A percentile compares a stretch with the other conserved stretches of the same genome.
Conservation (phyloP, 2,329 filamentous ascomycete species). For the Neofusicoccum sp. region DNA sequence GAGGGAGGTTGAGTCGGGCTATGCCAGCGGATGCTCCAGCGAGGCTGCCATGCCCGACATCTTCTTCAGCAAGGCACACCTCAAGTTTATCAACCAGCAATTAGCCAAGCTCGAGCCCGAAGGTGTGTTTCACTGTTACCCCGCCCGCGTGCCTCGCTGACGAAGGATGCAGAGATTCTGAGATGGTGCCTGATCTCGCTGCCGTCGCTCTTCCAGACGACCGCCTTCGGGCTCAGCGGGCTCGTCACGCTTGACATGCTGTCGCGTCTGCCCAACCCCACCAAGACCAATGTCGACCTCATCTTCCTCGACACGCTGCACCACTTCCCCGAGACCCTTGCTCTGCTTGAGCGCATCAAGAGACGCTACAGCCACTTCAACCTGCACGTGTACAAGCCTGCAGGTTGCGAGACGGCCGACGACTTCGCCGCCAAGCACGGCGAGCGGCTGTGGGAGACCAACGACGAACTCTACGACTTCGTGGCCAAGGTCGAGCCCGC, state of each 20-base stretch:
- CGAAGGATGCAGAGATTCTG: conserved; percentile 67
- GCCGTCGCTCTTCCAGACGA: conserved; percentile 72
- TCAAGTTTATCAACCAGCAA: conserved; percentile 88
- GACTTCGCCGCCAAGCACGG: conserved; percentile 86
- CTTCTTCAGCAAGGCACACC: conserved; percentile 82
- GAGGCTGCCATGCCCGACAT: conserved; percentile 70
- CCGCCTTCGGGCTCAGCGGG: conserved; percentile 55
- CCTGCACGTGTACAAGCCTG: conserved; percentile 88
- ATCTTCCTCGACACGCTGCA: conserved; percentile 59
- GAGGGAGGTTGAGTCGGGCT: conserved; percentile 75
- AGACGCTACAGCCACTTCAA: conserved; percentile 75
- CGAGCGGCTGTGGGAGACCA: conserved; percentile 78
- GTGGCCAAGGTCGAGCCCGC: conserved; percentile 97
- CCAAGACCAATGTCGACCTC: conserved; percentile 55
- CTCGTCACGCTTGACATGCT: conserved; percentile 66
- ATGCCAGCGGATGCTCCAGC: conserved; percentile 70
- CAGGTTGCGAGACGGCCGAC: conserved; percentile 68
- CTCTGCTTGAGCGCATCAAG: conserved; percentile 66
- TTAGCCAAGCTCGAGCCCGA: conserved; percentile 84
- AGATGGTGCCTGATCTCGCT: conserved; percentile 90
- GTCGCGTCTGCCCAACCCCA: conserved; percentile 68
- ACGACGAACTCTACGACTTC: conserved; percentile 93
- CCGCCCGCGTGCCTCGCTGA: conserved; percentile 31
- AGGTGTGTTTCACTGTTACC: conserved; percentile 47
- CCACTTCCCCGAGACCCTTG: conserved; percentile 55